A percentile compares a stretch with the other conserved stretches of the same genome.
Conservation (phyloP, 305 asterid genomes). For the Solanum aculeatissimum region DNA sequence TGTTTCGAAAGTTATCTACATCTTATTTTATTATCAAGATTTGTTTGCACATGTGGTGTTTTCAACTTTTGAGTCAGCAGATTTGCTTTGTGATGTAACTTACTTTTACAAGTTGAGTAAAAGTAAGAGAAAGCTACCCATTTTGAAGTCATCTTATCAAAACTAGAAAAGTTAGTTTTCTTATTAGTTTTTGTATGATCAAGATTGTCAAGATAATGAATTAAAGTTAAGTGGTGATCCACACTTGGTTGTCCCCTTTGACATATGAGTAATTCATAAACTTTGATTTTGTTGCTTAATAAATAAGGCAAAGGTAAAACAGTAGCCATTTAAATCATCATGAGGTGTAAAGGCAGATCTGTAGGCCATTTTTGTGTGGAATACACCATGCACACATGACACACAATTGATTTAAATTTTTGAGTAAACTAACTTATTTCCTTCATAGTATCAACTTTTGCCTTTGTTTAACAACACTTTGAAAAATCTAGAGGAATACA, state of each 20-base stretch:
- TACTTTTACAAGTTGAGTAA: background rate
- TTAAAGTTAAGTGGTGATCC: background rate
- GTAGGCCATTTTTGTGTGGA: too few species aligned
- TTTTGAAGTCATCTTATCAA: background rate
- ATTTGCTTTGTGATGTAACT: background rate
- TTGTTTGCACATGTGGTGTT: background rate
- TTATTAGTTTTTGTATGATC: background rate
- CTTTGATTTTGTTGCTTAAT: background rate
- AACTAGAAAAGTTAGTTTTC: background rate
- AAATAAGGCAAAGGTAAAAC: background rate
- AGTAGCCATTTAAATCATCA: background rate
- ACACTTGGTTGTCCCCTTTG: background rate
- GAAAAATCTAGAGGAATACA: too few species aligned
- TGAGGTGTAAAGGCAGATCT: too few species aligned
- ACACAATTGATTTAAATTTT: too few species aligned
- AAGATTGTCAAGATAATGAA: background rate
- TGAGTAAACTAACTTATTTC: too few species aligned
- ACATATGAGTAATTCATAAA: background rate
- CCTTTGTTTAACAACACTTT: too few species aligned
- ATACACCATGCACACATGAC: too few species aligned
- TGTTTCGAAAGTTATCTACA: too few species aligned
- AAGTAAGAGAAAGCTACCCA: background rate
- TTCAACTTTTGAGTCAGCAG: background rate
- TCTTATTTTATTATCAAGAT: background rate
- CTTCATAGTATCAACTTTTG: too few species aligned